Evolutionary conservation across 495 filamentous ascomycete species (phyloP).

Genomic region (Elasticomyces elasticus): DNA sequence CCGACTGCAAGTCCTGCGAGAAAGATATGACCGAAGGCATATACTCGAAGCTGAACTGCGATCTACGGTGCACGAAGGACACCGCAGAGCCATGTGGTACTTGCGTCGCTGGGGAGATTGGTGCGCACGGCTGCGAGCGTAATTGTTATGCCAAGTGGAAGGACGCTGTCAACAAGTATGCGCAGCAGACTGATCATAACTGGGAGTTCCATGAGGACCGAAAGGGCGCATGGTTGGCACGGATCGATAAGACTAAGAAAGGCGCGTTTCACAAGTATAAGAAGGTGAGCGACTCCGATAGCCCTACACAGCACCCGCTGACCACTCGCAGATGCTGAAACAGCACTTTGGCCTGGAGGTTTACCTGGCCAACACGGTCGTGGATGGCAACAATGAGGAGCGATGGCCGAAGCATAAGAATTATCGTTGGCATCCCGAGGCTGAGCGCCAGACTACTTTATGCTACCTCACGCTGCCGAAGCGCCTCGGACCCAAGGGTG

Average conservation of each 20-base stretch:
- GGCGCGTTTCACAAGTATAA: not conserved
- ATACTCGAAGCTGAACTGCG: not conserved
- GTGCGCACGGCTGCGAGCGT: not conserved
- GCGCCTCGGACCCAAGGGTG: too few relatives aligned
- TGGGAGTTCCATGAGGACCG: not conserved
- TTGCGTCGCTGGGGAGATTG: not conserved
- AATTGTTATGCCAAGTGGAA: not conserved
- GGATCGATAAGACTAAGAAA: not conserved
- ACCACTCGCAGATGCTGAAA: not conserved
- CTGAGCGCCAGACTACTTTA: not conserved
- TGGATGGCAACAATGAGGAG: not conserved
- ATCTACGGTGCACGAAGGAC: not conserved
- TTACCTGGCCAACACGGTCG: not conserved
- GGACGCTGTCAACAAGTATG: not conserved
- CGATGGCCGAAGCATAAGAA: not conserved
- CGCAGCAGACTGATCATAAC: not conserved
- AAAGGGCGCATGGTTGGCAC: not conserved
- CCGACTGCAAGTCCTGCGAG: not conserved
- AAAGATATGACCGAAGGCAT: not conserved
- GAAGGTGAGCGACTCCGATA: too few relatives aligned
- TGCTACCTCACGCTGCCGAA: conserved; percentile 7
- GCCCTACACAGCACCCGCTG: not conserved
- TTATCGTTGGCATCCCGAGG: not conserved
- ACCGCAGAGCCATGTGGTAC: not conserved
- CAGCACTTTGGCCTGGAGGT: conserved; percentile 5